Evolutionary conservation across 1,284 basidiomycete species (phyloP), one percentile per base, ranked within the genome.

Genomic region (Ceratobasidium sp.): DNA sequence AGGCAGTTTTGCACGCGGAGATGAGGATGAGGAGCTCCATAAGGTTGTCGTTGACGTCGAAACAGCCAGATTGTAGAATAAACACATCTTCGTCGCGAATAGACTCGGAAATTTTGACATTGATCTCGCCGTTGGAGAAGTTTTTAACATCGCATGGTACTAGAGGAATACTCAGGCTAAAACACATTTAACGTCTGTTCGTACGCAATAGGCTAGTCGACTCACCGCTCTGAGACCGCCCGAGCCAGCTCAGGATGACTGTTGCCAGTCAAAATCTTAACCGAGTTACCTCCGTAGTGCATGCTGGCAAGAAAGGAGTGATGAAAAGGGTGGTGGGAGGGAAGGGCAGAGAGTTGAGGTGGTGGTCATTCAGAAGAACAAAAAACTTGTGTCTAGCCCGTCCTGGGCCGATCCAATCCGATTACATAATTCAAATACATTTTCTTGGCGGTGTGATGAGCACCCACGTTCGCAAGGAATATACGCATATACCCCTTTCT

Each of bases 21-120:
- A 95, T 92, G 84, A 96, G 91, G 82, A 96, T 93, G 84, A 96
- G 91, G 79, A 96, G 94, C 84, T 96, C 94, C 95, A 96, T 96
- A 80, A 96, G 88, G 85, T 93, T 91, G 86, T 95, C 94, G 84
- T 94, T 94, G 81, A 92, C 92, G 82, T 94, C 93, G 83, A 86
- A 86, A 85, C 90, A 93, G 38, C 92, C 92, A 10, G 93, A 93
- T 86, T 98, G 96, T 82, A 98, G 90, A 87, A 98, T 97, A 88
- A 97, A 98, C 44, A 97, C 95, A 84, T 98, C 96, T 87, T 98
- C 96, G 85, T 99, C 97, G 78, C 97, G 94, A 70, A 99, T 94
- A 66, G 96, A 98, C 86, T 97, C 95, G 81, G 94, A 89, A 81
- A 97, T 96, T 86, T 95, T 95, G 84, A 96, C 94, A 84, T 92